phyloP scores from a whole-genome alignment of 306 rosid species.

The Fragaria nilgerrensis region DNA sequence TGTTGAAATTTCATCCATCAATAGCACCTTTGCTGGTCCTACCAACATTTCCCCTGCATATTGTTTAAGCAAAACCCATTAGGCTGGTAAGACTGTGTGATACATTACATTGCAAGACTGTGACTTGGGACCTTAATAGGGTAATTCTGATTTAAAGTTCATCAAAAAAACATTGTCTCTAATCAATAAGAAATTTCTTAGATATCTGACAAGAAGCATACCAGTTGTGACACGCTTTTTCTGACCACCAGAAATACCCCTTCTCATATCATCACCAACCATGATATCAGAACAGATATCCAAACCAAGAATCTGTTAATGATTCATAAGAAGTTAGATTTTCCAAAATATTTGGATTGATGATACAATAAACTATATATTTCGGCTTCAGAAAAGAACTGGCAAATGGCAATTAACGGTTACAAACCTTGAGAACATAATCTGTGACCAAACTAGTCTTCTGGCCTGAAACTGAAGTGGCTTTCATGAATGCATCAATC shows the following conservation, averaged over 20 bases:
- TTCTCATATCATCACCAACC: constrained; percentile 71
- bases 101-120: neutral
- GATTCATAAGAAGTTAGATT: neutral
- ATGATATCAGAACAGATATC: constrained; percentile 77
- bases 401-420: neutral
- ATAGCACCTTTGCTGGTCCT: constrained; percentile 76
- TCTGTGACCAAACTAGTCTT: constrained; percentile 59
- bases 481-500: constrained; percentile 89
- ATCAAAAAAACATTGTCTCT: neutral
- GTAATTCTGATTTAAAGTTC: neutral
- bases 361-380: neutral
- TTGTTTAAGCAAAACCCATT: constrained; percentile 5
- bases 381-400: neutral
- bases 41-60: constrained; percentile 82
- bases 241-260: constrained; percentile 94
- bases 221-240: constrained; percentile 79
- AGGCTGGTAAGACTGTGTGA: neutral
- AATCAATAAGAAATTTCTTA: neutral
- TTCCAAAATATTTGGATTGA: neutral
- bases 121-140: neutral
- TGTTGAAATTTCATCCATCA: constrained; percentile 93
- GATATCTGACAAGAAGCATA: constrained; percentile 6
- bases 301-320: constrained; percentile 69
- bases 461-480: constrained; percentile 50
- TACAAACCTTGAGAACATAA: constrained; percentile 66